Evolutionary conservation across 106 monocot genomes (phyloP).

Genomic region (Acanthochlamys bracteata): DNA sequence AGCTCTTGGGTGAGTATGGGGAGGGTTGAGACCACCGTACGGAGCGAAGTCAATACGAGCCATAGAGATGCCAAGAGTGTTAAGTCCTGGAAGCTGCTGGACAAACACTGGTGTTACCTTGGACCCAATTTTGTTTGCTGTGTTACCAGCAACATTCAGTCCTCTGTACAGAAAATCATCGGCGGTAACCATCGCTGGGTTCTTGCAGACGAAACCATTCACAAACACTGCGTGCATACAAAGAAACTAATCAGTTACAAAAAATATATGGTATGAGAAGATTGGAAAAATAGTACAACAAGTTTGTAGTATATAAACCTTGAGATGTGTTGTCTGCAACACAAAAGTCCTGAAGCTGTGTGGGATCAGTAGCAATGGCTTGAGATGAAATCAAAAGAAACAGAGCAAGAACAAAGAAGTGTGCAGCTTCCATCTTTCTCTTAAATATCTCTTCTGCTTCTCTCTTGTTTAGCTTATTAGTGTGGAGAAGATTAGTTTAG

Average conservation of each 20-base stretch:
- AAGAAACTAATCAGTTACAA: not conserved
- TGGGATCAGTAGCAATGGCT: conserved; percentile 8
- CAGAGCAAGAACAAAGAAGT: conserved; percentile 4
- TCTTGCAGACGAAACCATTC: conserved; percentile 11
- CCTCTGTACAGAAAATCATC: conserved; percentile 9
- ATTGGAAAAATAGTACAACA: not conserved
- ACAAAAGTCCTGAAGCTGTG: conserved; percentile 10
- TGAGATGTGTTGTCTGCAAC: conserved; percentile 1
- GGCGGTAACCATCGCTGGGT: not conserved
- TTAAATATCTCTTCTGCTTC: no score
- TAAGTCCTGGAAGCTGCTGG: conserved; percentile 1
- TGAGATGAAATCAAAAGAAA: conserved; percentile 3
- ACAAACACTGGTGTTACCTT: not conserved
- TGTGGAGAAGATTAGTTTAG: not conserved
- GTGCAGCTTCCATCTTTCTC: not conserved
- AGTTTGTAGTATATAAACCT: not conserved
- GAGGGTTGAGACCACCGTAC: conserved; percentile 1
- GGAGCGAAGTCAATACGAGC: conserved; percentile 6
- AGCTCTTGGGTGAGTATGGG: conserved; percentile 7
- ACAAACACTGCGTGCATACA: conserved; percentile 3
- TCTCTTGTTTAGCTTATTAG: not conserved
- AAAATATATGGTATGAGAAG: not conserved
- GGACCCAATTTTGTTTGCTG: not conserved
- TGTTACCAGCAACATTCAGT: not conserved
- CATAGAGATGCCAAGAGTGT: conserved; percentile 7